Base-by-base conservation (phyloP, 352 stramenopile species). In the Phytophthora sp. region DNA sequence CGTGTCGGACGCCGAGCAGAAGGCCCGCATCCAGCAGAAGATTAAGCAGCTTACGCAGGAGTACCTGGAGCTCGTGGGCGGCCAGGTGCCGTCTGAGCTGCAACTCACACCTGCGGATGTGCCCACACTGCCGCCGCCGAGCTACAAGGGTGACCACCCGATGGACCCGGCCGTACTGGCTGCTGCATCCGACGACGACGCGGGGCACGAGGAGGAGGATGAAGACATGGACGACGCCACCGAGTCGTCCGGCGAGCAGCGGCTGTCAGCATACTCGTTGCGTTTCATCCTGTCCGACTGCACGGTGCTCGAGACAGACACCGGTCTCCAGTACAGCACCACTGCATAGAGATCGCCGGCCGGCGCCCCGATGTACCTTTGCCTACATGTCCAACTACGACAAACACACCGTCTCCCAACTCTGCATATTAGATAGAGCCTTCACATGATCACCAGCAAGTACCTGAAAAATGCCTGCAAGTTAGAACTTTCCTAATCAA, bases 11-110 rank as follows among this genome's bases (percentile, higher is more conserved):
- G 53, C 71, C 5, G 79, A 91, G 63, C 79, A 91, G 53, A 80
- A 82, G 45, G 64, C 82, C 39, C 84, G 84, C 56, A 90, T 93
- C 54, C 82, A 88, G 64, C 74, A 82, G 12, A 87, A 88, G 66
- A 89, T 93, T 65, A 82, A 88, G 60, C 79, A 90, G 69, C 79
- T 91, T 65, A 90, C 82, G 46, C 75, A 90, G 45, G 84, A 93
- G 46, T 93, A 93, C 54, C 66, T 91, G 18, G 80, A 91, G 64
- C 76, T 92, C 48, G 81, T 92, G 11, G 84, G 82, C 46, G 81
- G 81, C 24, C 80, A 93, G 39, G 84, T 93, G 60, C 81, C 84
- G 20, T 85, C 76, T 46, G 82, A 91, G 52, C 71, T 91, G 41
- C 82, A 90, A 49, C 79, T 88, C 50, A 79, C 74, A 23, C 58